Percentiles rank a stretch among this genome's conserved stretches.
phyloP scores from a whole-genome alignment of 169 alveolate species.

The Plasmodium gonderi region DNA sequence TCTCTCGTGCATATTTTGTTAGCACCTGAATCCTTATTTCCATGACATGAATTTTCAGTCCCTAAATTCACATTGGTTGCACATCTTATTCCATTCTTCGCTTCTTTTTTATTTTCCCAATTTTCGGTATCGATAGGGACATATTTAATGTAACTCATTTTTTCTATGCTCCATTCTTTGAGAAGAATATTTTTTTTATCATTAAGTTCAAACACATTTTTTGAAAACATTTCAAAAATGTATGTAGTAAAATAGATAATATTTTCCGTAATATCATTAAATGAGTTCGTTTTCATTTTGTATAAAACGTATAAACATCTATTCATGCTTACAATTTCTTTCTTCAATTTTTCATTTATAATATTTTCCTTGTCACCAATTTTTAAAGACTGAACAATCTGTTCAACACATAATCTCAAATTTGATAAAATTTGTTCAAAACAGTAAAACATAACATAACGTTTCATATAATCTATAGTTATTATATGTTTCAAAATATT shows the following conservation, averaged over 20 bases:
- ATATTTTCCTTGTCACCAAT: background rate
- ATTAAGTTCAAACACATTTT: constrained; percentile 29
- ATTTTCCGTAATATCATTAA: constrained; percentile 38
- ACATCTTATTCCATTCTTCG: background rate
- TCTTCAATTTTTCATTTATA: constrained; percentile 13
- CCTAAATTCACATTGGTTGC: background rate
- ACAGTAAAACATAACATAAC: constrained; percentile 15
- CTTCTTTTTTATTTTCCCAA: background rate
- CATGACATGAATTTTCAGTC: background rate
- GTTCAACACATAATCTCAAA: constrained; percentile 22
- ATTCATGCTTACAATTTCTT: constrained; percentile 34
- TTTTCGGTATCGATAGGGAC: background rate
- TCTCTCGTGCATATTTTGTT: background rate
- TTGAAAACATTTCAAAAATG: constrained; percentile 64
- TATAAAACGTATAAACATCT: constrained; percentile 57
- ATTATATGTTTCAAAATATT: constrained; percentile 9
- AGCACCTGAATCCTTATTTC: background rate
- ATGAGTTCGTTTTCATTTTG: constrained; percentile 16
- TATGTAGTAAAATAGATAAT: constrained; percentile 69
- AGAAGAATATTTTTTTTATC: constrained; percentile 26
- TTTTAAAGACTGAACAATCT: constrained; percentile 17
- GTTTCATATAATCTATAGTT: background rate
- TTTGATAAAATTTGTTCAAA: constrained; percentile 40
- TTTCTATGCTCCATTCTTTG: constrained; percentile 46
- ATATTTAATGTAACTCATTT: constrained; percentile 27